phyloP scores from a whole-genome alignment of 2,329 filamentous ascomycete genomes.

The Monilinia vaccinii-corymbosi region DNA sequence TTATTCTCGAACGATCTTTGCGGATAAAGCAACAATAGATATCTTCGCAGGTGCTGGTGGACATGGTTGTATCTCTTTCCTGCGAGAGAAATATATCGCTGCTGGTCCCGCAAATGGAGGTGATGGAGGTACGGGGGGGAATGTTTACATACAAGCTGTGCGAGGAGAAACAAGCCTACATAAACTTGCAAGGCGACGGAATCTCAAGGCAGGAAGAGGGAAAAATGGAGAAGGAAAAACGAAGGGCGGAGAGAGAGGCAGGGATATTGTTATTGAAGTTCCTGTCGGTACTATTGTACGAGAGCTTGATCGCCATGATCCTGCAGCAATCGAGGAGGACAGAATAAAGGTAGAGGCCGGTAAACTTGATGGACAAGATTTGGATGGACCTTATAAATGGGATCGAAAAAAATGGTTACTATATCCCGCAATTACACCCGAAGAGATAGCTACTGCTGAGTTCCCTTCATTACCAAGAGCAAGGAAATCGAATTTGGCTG shows the following conservation, averaged over 20 bases:
- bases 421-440: constrained; percentile 69
- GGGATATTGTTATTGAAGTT: constrained; percentile 81
- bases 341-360: constrained; percentile 32
- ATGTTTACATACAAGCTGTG: constrained; percentile 88
- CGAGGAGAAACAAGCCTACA: constrained; percentile 87
- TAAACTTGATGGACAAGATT: constrained; percentile 28
- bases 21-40: constrained; percentile 73
- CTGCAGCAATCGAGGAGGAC: constrained; percentile 58
- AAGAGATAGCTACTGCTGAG: constrained; percentile 52
- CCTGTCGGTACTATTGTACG: constrained; percentile 86
- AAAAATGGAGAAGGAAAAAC: constrained; percentile 68
- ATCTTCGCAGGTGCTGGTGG: constrained; percentile 75
- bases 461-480: constrained; percentile 49
- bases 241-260: constrained; percentile 67
- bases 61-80: constrained; percentile 87
- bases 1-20: constrained; percentile 74
- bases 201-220: constrained; percentile 67
- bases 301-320: constrained; percentile 72
- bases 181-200: constrained; percentile 71
- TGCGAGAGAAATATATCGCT: constrained; percentile 80
- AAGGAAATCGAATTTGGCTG: constrained; percentile 45
- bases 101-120: constrained; percentile 91
- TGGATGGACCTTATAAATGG: constrained; percentile 31
- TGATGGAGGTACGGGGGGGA: constrained; percentile 85
- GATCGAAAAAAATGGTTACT: constrained; percentile 70